phyloP scores from a whole-genome alignment of 208 protist genomes.

The Trypanosomatidae sp. region DNA sequence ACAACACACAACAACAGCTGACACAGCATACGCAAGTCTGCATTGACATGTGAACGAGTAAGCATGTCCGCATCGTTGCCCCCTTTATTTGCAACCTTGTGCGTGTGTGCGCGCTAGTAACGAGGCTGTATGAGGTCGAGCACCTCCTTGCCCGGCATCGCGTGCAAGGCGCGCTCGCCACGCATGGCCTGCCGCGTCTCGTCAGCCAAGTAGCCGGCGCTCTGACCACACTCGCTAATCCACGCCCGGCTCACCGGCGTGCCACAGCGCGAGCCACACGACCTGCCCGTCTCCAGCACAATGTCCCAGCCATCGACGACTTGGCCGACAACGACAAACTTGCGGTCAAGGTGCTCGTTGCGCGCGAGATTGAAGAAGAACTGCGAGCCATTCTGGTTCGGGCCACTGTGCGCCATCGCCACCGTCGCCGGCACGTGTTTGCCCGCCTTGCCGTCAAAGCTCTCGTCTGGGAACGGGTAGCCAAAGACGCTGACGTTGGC shows the following conservation, averaged over 20 bases:
- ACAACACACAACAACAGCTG: no score
- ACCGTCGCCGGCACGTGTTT: conserved; percentile 73
- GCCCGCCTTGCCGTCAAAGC: conserved; percentile 86
- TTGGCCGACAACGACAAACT: conserved; percentile 87
- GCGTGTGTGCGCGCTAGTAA: conserved; percentile 21
- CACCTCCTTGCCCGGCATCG: conserved; percentile 64
- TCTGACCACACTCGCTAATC: conserved; percentile 82
- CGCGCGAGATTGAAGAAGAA: conserved; percentile 85
- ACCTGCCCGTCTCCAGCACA: conserved; percentile 32
- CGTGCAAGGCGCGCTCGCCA: conserved; percentile 39
- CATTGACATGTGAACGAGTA: no score
- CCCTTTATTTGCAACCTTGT: no score
- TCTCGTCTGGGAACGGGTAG: conserved; percentile 90
- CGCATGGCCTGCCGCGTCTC: conserved; percentile 30
- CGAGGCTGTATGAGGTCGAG: conserved; percentile 66
- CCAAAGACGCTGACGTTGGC: conserved; percentile 92
- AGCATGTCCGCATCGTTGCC: no score
- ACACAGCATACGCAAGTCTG: no score
- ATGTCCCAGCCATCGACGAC: conserved; percentile 79
- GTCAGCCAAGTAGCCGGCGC: conserved; percentile 51
- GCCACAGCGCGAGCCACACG: conserved; percentile 69
- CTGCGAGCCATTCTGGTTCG: conserved; percentile 86
- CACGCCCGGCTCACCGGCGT: conserved; percentile 77
- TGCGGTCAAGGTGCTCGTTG: conserved; percentile 82
- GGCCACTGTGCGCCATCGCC: conserved; percentile 78